A percentile compares a stretch with the other conserved stretches of the same genome.
Conservation (phyloP, 164 flowering plant genomes). For the Vitis riparia region DNA sequence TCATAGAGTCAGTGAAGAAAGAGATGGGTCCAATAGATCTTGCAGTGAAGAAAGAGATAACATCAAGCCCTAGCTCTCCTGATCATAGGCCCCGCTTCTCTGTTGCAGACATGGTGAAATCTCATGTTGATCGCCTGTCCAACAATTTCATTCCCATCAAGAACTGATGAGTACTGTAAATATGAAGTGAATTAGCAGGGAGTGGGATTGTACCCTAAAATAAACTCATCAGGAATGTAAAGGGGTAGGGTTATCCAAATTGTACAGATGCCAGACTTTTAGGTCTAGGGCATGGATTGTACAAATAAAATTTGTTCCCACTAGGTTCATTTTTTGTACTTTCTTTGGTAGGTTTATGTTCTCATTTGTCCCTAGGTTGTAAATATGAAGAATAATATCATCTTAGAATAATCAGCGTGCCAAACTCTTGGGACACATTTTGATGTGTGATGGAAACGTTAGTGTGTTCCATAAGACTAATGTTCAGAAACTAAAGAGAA, state of each 20-base stretch:
- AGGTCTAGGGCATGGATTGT: background rate
- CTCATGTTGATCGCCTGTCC: conserved; percentile 54
- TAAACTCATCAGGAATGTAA: background rate
- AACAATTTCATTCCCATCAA: conserved; percentile 39
- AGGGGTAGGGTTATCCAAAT: too few species aligned
- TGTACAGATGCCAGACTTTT: too few species aligned
- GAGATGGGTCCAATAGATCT: conserved; percentile 54
- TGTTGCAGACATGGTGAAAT: conserved; percentile 38
- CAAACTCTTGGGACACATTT: too few species aligned
- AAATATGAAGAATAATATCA: too few species aligned
- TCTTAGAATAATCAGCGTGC: too few species aligned
- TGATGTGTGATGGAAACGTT: too few species aligned
- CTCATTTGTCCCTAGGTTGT: too few species aligned
- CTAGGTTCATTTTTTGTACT: background rate
- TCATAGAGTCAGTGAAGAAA: conserved; percentile 53
- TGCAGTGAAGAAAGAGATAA: conserved; percentile 33
- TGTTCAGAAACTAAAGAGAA: too few species aligned
- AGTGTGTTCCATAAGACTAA: too few species aligned
- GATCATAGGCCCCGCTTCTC: conserved; percentile 38
- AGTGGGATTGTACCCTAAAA: background rate
- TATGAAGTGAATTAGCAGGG: background rate
- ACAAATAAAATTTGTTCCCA: background rate
- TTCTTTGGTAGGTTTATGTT: too few species aligned
- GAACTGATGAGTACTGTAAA: background rate
- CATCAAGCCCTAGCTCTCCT: conserved; percentile 8